These are phyloP conservation scores for Fonsecaea erecta DNA, from an alignment of 2,329 filamentous ascomycete species.

Conservation along the genomic window DNA sequence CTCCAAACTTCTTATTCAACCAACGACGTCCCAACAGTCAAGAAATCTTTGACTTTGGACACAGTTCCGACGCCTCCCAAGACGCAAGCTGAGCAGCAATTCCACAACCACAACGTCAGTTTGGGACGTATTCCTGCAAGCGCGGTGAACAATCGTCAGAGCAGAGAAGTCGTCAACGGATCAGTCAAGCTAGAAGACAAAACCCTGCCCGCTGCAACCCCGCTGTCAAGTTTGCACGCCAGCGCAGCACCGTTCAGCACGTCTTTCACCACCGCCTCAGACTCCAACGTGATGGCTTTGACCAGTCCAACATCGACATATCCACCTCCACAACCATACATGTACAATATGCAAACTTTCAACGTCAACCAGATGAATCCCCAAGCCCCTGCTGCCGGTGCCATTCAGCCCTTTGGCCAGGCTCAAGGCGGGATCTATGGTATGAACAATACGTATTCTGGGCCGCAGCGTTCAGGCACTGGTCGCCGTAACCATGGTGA, in stretches of 20 bases:
- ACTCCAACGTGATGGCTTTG: conserved; percentile 43
- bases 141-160: conserved; percentile 69
- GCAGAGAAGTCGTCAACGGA: conserved; percentile 64
- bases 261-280: conserved; percentile 49
- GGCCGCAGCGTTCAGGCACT: conserved; percentile 70
- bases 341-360: conserved; percentile 42
- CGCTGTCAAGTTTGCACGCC: conserved; percentile 64
- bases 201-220: conserved; percentile 12
- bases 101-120: conserved; percentile 77
- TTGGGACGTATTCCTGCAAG: conserved; percentile 77
- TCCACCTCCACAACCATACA: conserved; percentile 57
- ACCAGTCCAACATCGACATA: conserved; percentile 44
- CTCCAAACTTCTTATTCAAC: conserved; percentile 87
- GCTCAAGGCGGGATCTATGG: conserved; percentile 62
- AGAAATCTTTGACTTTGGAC: conserved; percentile 64
- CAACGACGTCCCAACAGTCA: conserved; percentile 84
- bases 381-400: conserved; percentile 40
- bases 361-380: conserved; percentile 34
- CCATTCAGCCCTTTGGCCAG: conserved; percentile 51
- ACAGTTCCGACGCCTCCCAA: conserved; percentile 55
- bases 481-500: conserved; percentile 63
- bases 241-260: conserved; percentile 81
- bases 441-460: conserved; percentile 55
- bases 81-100: conserved; percentile 62
- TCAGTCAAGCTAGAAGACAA: conserved; percentile 34